phyloP scores from a whole-genome alignment of 2,329 filamentous ascomycete genomes.

The Fusarium sp. region DNA sequence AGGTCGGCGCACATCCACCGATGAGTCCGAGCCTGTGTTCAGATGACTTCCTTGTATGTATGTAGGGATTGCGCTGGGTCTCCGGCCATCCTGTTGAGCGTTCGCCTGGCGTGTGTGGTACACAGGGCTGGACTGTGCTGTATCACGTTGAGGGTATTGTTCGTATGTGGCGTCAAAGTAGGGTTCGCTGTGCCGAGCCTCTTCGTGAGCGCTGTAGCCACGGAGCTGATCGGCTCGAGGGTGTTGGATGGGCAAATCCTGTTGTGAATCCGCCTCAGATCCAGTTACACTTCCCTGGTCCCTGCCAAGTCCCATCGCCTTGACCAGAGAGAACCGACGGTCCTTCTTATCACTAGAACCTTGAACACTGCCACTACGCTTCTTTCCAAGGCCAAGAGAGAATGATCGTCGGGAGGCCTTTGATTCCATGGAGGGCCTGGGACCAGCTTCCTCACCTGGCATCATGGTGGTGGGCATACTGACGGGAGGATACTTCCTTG shows the following conservation, averaged over 20 bases:
- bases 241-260: conserved; percentile 62
- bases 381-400: conserved; percentile 74
- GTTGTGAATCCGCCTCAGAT: conserved; percentile 60
- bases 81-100: conserved; percentile 50
- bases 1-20: conserved; percentile 58
- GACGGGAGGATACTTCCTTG: conserved; percentile 84
- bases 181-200: conserved; percentile 49
- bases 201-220: conserved; percentile 49
- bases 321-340: conserved; percentile 77
- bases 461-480: conserved; percentile 83
- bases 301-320: conserved; percentile 68
- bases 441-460: conserved; percentile 60
- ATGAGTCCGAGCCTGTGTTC: conserved; percentile 64
- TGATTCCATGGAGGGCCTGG: conserved; percentile 75
- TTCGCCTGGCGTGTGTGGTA: conserved; percentile 56
- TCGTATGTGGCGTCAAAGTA: conserved; percentile 54
- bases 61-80: conserved; percentile 55
- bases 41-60: conserved; percentile 59
- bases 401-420: conserved; percentile 73
- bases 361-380: conserved; percentile 74
- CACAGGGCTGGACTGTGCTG: conserved; percentile 46
- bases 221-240: conserved; percentile 43
- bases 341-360: conserved; percentile 64
- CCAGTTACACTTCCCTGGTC: conserved; percentile 59
- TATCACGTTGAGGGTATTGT: conserved; percentile 48